Base-by-base conservation (phyloP, 1,284 basidiomycete species). In the Irpex sp. region DNA sequence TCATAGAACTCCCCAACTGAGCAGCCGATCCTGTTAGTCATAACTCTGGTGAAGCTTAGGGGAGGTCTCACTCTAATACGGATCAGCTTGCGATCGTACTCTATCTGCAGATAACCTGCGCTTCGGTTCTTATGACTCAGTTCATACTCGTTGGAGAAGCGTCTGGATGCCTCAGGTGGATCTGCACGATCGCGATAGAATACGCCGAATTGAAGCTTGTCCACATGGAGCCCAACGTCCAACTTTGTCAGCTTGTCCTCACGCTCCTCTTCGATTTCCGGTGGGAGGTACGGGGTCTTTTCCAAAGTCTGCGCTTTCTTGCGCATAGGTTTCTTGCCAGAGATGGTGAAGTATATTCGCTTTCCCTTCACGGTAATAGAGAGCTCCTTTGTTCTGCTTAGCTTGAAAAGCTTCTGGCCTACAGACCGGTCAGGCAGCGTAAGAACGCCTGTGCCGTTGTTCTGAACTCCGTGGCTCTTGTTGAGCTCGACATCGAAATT, bases 31-130 rank as follows among this genome's bases (percentile, higher is more conserved):
- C 19, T 40, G 52, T 55, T 37, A n/a, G 48, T 66, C 31, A 26
- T 59, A 40, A 38, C 4, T 47, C 11, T 9, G 19, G 17, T 62
- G 17, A 11, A 8, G 31, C 13, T 47, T 19, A 40, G 9, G 7
- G 40, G 6, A 17, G 38, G 15, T 15, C 76, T 72, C 64, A 86
- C 88, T 73, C 76, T 78, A 15, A 89, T 80, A 11, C 85, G 81
- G 48, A 91, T 81, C 26, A 83, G 70, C 73, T 88, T 89, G 67
- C 88, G 82, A 34, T 85, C 83, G 66, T 89, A 90, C 58, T 89
- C 81, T 60, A 90, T 85, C 61, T 76, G 74, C 19, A 91, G 72
- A 73, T 82, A 79, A 0, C 81, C 87, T 62, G 80, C 78, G 44
- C 82, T 80, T 62, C 77, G 72, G 17, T 75, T 62, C 7, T 70